A percentile compares a stretch with the other conserved stretches of the same genome.
Conservation (phyloP, 1,284 basidiomycete genomes). For the Hypsizygus ulmarius region DNA sequence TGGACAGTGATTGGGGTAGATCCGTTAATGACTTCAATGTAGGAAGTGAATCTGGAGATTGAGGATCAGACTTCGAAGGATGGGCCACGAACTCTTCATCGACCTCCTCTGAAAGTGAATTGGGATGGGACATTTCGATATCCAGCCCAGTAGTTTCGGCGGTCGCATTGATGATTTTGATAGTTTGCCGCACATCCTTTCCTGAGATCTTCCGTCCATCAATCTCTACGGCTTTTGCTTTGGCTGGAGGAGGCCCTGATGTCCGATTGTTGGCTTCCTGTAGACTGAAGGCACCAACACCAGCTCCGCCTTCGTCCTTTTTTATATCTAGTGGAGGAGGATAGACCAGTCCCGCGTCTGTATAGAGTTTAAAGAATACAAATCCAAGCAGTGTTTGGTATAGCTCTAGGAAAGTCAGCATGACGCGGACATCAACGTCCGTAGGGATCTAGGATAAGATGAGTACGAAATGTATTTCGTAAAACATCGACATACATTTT, state of each 20-base stretch:
- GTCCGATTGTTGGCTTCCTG: conserved; percentile 47
- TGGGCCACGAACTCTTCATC: conserved; percentile 74
- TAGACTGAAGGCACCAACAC: conserved; percentile 88
- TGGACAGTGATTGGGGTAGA: conserved; percentile 50
- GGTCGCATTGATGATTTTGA: conserved; percentile 56
- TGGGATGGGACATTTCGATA: conserved; percentile 37
- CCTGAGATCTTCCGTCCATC: conserved; percentile 59
- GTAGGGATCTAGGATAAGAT: conserved; percentile 70
- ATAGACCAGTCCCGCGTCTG: conserved; percentile 91
- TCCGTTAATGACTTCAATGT: conserved; percentile 77
- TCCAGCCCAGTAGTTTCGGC: conserved; percentile 35
- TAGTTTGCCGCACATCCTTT: conserved; percentile 72
- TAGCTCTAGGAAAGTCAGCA: conserved; percentile 97
- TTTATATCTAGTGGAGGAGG: conserved; percentile 86
- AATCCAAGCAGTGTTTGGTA: conserved; percentile 98
- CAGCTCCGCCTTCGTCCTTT: conserved; percentile 87
- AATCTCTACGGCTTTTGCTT: conserved; percentile 45
- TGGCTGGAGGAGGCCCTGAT: conserved; percentile 29
- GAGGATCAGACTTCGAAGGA: conserved; percentile 59
- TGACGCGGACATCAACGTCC: conserved; percentile 97
- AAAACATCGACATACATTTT: conserved; percentile 61
- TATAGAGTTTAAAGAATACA: conserved; percentile 96
- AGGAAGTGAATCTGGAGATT: conserved; percentile 57
- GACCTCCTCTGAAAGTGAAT: conserved; percentile 34
- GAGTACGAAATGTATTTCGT: conserved; percentile 7